Conservation (phyloP, 179 eudicot genomes). For the Actinidia polygama region DNA sequence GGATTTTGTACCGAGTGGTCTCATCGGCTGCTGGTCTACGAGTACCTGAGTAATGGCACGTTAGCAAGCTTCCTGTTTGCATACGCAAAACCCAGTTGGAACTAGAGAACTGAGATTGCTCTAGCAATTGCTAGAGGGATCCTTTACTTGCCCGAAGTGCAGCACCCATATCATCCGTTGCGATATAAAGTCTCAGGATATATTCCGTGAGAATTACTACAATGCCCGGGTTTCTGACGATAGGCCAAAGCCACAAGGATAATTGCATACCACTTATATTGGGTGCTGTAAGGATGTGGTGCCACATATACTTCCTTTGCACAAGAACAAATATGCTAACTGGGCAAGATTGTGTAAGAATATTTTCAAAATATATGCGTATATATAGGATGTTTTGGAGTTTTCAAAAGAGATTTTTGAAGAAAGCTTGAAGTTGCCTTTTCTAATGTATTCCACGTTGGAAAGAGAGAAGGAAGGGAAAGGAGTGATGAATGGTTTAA, state of each 20-base stretch:
- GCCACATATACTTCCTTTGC: no score
- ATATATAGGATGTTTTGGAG: no score
- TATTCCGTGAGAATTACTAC: conserved; percentile 41
- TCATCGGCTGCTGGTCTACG: conserved; percentile 2
- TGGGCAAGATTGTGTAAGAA: no score
- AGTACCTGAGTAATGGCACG: conserved; percentile 12
- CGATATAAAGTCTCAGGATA: conserved; percentile 57
- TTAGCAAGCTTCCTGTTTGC: conserved; percentile 43
- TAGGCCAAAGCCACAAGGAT: background rate
- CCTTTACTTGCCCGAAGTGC: conserved; percentile 53
- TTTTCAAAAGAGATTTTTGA: no score
- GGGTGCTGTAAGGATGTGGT: no score
- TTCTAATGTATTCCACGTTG: no score
- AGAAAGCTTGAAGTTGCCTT: no score
- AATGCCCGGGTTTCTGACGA: background rate
- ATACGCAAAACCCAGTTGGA: conserved; percentile 37
- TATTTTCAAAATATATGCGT: no score
- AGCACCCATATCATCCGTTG: conserved; percentile 51
- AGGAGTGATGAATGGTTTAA: no score
- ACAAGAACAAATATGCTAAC: no score
- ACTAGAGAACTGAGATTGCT: conserved; percentile 28
- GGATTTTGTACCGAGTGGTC: conserved; percentile 12
- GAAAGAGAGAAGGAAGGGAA: no score
- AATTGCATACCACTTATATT: no score
- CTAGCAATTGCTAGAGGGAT: conserved; percentile 47